Conservation (phyloP, 768 basidiomycete species). For the Tylopilus sp. region DNA sequence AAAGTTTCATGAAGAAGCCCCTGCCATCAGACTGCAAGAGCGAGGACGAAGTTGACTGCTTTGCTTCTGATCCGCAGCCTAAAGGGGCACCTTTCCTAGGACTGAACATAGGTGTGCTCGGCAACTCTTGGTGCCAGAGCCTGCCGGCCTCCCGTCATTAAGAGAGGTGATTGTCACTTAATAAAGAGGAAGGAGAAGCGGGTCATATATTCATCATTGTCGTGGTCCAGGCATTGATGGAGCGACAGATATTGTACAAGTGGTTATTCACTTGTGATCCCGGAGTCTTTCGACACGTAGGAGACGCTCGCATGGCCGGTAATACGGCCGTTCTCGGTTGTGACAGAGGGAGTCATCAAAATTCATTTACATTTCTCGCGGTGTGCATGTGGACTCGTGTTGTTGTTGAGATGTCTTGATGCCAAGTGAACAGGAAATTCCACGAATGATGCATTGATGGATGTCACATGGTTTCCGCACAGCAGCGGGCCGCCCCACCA, state of each 20-base stretch:
- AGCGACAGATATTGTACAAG: slow-evolving; percentile 34
- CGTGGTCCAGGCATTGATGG: slow-evolving; percentile 12
- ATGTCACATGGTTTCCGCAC: slow-evolving; percentile 34
- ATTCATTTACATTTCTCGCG: slow-evolving; percentile 37
- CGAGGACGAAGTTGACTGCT: slow-evolving; percentile 13
- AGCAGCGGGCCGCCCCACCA: slow-evolving; percentile 24
- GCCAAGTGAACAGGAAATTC: slow-evolving; percentile 27
- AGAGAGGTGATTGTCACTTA: slow-evolving; percentile 46
- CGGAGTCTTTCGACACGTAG: slow-evolving; percentile 38
- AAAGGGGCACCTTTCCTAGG: slow-evolving; percentile 34
- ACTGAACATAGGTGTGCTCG: slow-evolving; percentile 31
- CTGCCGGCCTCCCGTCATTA: slow-evolving; percentile 37
- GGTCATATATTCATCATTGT: slow-evolving; percentile 7
- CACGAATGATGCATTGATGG: no score
- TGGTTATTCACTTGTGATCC: slow-evolving; percentile 35
- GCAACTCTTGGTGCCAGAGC: slow-evolving; percentile 29
- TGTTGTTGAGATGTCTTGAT: slow-evolving; percentile 22
- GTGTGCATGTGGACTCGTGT: slow-evolving; percentile 29
- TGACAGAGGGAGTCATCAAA: slow-evolving; percentile 39
- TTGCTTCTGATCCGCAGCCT: slow-evolving; percentile 17
- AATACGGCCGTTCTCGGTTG: slow-evolving; percentile 43
- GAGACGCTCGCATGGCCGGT: slow-evolving; percentile 43
- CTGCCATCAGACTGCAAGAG: slow-evolving; percentile 12
- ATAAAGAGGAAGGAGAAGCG: slow-evolving; percentile 34
- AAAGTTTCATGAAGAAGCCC: slow-evolving; percentile 5